Conservation (phyloP, 1,284 basidiomycete species). For the Coriolopsis trogii region DNA sequence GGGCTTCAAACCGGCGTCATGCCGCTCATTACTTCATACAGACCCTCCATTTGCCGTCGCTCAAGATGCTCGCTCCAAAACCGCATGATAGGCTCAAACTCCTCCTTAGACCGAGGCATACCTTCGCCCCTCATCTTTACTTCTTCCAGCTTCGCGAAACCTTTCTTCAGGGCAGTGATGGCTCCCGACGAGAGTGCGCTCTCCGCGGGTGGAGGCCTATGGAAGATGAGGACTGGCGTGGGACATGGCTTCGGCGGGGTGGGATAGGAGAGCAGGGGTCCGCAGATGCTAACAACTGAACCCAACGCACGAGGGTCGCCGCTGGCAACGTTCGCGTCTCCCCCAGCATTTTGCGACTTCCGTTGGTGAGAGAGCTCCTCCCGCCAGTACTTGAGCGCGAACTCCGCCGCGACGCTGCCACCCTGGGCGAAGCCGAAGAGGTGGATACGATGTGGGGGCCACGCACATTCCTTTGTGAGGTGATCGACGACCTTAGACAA, state of each 20-base stretch:
- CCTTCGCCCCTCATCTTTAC: constrained; percentile 49
- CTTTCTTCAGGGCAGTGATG: constrained; percentile 58
- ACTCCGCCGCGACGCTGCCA: constrained; percentile 78
- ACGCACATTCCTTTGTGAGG: constrained; percentile 62
- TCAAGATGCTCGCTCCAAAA: constrained; percentile 82
- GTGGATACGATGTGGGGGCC: constrained; percentile 74
- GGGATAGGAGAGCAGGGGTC: constrained; percentile 77
- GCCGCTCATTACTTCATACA: constrained; percentile 74
- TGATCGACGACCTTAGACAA: constrained; percentile 58
- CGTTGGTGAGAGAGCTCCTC: constrained; percentile 37
- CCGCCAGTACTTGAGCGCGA: constrained; percentile 56
- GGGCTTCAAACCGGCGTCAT: constrained; percentile 15
- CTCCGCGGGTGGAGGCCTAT: constrained; percentile 52
- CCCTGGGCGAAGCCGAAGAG: constrained; percentile 92
- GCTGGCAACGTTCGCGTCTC: neutral
- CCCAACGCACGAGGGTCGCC: constrained; percentile 45
- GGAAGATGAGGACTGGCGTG: constrained; percentile 68
- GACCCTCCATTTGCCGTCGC: constrained; percentile 61
- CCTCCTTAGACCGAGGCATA: constrained; percentile 78
- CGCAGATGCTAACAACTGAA: constrained; percentile 71
- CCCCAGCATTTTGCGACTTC: constrained; percentile 18
- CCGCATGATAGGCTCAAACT: constrained; percentile 84
- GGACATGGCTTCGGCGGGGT: constrained; percentile 52
- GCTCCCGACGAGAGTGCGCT: constrained; percentile 46
- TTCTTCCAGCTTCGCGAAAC: constrained; percentile 54